phyloP scores from a whole-genome alignment of 106 monocot species.

The Platanthera zijinensis region DNA sequence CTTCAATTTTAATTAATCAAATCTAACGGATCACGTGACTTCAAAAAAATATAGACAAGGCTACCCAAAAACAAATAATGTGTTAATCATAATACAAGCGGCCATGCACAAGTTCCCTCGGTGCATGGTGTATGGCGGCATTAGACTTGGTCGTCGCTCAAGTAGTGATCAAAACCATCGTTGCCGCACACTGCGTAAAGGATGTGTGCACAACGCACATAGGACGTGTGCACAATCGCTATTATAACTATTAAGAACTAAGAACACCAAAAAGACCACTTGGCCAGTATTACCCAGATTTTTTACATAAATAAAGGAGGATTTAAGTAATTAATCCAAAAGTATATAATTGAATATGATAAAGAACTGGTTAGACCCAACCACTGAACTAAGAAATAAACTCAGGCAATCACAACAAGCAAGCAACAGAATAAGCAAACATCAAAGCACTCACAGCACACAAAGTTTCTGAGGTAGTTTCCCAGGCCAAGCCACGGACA shows the following conservation, averaged over 20 bases:
- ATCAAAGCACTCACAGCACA: constrained; percentile 58
- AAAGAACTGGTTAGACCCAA: background rate
- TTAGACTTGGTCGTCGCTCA: too few species aligned
- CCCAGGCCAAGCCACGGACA: constrained; percentile 54
- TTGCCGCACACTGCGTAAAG: too few species aligned
- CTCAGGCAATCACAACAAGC: constrained; percentile 31
- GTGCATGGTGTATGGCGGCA: too few species aligned
- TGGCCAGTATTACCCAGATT: background rate
- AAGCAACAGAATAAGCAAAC: constrained; percentile 28
- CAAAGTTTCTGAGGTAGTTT: constrained; percentile 62
- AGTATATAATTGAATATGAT: background rate
- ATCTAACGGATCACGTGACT: too few species aligned
- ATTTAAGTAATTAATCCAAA: background rate
- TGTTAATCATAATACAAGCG: too few species aligned
- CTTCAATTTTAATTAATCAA: too few species aligned
- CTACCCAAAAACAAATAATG: too few species aligned
- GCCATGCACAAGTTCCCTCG: too few species aligned
- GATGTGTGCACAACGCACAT: too few species aligned
- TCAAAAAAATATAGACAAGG: too few species aligned
- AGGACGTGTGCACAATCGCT: too few species aligned
- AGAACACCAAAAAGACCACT: background rate
- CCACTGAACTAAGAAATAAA: background rate
- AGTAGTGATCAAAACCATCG: too few species aligned
- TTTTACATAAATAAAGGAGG: background rate
- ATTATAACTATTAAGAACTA: background rate